Evolutionary conservation across 768 basidiomycete species (phyloP), one percentile per base, ranked within the genome.

Genomic region (Tylopilus rubrobrunneus): DNA sequence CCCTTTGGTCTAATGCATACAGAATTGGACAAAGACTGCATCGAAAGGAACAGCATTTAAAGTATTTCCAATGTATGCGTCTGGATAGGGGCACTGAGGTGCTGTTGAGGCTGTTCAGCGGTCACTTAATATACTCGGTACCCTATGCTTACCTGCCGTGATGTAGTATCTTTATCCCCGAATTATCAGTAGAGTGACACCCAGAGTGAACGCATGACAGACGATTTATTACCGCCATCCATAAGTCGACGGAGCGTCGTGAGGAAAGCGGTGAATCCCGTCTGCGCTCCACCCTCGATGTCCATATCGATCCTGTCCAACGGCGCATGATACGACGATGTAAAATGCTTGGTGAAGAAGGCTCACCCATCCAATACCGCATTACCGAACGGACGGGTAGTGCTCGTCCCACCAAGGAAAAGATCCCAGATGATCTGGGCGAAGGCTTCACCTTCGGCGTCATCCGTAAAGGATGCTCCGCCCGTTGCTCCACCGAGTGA

Each of bases 301-400:
- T 80, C 79, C 53, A 80, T 66, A 53, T 80, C 79, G 33, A 79
- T 64, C 23, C 67, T 70, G 43, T 48, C n/a, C 5, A 7, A 43
- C 5, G 4, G 21, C 62, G 9, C 57, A 49, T 29, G 8, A 39
- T 11, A 11, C 45, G 25, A 23, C 17, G 4, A 42, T 7, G 33
- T 0, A 12, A 46, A 11, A 7, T 4, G 5, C 4, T 15, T 29
- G 29, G 47, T 1, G 17, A 31, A 15, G 15, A 1, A 58, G 17
- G 15, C 64, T 42, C 41, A 86, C 87, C 88, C 88, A 63, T 89
- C 87, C 14, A 90, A 75, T 49, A 87, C 76, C 8, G 86, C 89
- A 52, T 52, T 65, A 36, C 88, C 89, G 61, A 91, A 91, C 0
- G 88, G 89, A 51, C 87, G 78, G 4, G 81, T 86, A 25, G 63